Conservation (phyloP, 2,329 filamentous ascomycete genomes). For the Fusarium aywerte region DNA sequence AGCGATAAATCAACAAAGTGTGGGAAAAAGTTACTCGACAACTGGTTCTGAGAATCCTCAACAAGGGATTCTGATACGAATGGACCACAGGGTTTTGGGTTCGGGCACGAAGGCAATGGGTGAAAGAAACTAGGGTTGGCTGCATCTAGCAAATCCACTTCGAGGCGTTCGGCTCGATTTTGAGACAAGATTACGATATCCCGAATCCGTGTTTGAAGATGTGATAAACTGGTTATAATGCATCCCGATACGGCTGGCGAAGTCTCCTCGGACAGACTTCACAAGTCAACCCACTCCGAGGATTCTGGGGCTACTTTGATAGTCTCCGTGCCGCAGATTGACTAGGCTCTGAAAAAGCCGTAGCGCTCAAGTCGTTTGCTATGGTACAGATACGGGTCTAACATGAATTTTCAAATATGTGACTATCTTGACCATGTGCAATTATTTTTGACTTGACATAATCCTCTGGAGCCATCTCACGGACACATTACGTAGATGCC, state of each 20-base stretch:
- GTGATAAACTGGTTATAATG: slow-evolving; percentile 45
- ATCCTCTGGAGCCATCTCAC: neutral
- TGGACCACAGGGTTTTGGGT: slow-evolving; percentile 48
- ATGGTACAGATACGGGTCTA: slow-evolving; percentile 75
- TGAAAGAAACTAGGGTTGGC: slow-evolving; percentile 56
- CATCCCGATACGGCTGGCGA: slow-evolving; percentile 61
- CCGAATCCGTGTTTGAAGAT: slow-evolving; percentile 44
- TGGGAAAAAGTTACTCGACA: slow-evolving; percentile 41
- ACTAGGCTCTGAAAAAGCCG: slow-evolving; percentile 70
- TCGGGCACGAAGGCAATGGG: slow-evolving; percentile 53
- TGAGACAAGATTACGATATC: slow-evolving; percentile 53
- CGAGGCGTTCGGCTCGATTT: slow-evolving; percentile 61
- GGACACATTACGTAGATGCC: neutral
- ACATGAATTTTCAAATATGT: slow-evolving; percentile 54
- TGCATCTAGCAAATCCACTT: slow-evolving; percentile 59
- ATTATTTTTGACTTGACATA: slow-evolving; percentile 3
- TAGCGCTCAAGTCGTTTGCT: slow-evolving; percentile 64
- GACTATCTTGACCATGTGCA: slow-evolving; percentile 2
- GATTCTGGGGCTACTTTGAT: slow-evolving; percentile 68
- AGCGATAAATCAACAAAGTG: slow-evolving; percentile 61
- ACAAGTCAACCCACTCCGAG: slow-evolving; percentile 56
- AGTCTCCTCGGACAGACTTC: slow-evolving; percentile 62
- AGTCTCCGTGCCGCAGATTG: slow-evolving; percentile 69
- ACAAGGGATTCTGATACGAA: slow-evolving; percentile 44
- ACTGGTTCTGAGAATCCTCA: slow-evolving; percentile 42